These are phyloP conservation scores for Gonapodya sp. DNA, from an alignment of 192 early-diverging fungal genomes.

Conservation along the genomic window DNA sequence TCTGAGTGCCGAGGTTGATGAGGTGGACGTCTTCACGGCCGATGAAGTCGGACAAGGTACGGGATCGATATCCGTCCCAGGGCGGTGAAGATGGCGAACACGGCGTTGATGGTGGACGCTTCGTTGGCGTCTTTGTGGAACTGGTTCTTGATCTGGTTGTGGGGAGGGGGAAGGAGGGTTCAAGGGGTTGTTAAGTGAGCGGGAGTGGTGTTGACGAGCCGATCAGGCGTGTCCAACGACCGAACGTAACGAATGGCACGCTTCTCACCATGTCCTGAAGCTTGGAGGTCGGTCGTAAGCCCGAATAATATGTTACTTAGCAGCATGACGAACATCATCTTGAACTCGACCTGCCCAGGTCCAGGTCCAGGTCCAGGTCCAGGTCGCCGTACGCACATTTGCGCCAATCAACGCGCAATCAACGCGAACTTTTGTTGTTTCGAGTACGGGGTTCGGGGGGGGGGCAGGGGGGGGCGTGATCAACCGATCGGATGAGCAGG, in stretches of 20 bases:
- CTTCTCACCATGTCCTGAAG: background rate
- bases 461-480: too few species aligned
- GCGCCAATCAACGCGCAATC: too few species aligned
- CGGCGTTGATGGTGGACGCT: slow-evolving; percentile 33
- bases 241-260: background rate
- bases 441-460: too few species aligned
- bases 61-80: slow-evolving; percentile 45
- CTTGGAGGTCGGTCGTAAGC: slow-evolving; percentile 16
- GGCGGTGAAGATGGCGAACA: slow-evolving; percentile 52
- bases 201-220: too few species aligned
- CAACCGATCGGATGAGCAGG: too few species aligned
- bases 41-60: slow-evolving; percentile 42
- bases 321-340: slow-evolving; percentile 49
- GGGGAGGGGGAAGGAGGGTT: slow-evolving; percentile 8
- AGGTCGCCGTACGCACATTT: too few species aligned
- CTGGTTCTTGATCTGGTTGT: slow-evolving; percentile 12
- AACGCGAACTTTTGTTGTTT: too few species aligned
- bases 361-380: too few species aligned
- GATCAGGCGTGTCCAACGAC: too few species aligned
- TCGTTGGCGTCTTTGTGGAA: background rate
- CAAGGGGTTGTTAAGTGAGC: too few species aligned
- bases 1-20: slow-evolving; percentile 46
- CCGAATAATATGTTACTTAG: slow-evolving; percentile 51
- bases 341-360: slow-evolving; percentile 36
- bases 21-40: slow-evolving; percentile 62